Evolutionary conservation across 371 early-diverging fungal genomes (phyloP).

Genomic region (Rhizopus delemar): DNA sequence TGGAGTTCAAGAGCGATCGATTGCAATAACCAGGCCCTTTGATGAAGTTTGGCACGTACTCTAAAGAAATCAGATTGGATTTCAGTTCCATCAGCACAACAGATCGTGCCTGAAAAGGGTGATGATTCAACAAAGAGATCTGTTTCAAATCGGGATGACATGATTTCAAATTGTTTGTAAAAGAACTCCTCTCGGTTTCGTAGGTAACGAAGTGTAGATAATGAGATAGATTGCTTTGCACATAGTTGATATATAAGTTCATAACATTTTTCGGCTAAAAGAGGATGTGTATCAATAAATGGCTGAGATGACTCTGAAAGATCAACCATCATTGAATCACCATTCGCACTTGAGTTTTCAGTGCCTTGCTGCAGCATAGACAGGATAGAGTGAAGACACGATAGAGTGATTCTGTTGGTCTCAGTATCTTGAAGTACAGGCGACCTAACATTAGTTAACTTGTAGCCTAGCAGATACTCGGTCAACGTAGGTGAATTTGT

Average conservation of each 20-base stretch:
- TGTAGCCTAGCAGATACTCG: conserved; percentile 87
- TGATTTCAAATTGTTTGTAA: conserved; percentile 56
- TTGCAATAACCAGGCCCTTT: conserved; percentile 88
- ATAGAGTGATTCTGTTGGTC: conserved; percentile 33
- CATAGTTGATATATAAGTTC: conserved; percentile 82
- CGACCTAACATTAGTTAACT: conserved; percentile 33
- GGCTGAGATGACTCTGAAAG: conserved; percentile 28
- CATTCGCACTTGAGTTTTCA: conserved; percentile 11
- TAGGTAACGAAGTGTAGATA: conserved; percentile 77
- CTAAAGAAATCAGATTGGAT: conserved; percentile 50
- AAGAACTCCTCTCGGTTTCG: conserved; percentile 80
- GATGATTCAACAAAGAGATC: conserved; percentile 27
- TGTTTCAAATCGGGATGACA: conserved; percentile 50
- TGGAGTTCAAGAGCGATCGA: conserved; percentile 86
- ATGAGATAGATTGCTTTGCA: conserved; percentile 65
- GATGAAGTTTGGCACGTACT: conserved; percentile 72
- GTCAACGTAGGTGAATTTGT: conserved; percentile 69
- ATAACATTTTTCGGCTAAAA: conserved; percentile 84
- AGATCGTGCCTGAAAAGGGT: conserved; percentile 25
- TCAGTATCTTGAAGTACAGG: conserved; percentile 48
- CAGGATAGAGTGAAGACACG: conserved; percentile 73
- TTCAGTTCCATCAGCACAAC: conserved; percentile 26
- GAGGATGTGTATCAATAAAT: conserved; percentile 72
- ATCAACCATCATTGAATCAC: conserved; percentile 24
- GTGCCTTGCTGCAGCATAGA: conserved; percentile 63